Evolutionary conservation across 2,329 filamentous ascomycete species (phyloP).

Genomic region (Ophiocordyceps australis): DNA sequence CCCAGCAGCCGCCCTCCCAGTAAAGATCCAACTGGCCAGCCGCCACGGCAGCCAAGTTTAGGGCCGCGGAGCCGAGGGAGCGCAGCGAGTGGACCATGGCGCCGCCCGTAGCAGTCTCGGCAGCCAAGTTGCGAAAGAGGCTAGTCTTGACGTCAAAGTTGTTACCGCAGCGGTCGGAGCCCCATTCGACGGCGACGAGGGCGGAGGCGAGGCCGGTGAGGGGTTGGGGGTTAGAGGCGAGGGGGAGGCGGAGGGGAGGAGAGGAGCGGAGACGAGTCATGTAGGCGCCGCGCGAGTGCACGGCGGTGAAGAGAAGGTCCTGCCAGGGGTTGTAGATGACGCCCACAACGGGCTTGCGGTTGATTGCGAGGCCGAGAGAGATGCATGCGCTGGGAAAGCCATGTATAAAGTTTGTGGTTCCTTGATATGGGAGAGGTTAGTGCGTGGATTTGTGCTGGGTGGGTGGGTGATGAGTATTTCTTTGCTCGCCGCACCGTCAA

Average conservation of each 20-base stretch:
- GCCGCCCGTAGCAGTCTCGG: slow-evolving; percentile 41
- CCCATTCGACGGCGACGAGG: slow-evolving; percentile 59
- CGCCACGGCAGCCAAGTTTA: slow-evolving; percentile 59
- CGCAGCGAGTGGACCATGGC: slow-evolving; percentile 62
- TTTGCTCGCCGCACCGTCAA: slow-evolving; percentile 54
- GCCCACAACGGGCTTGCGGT: slow-evolving; percentile 44
- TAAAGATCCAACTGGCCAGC: slow-evolving; percentile 55
- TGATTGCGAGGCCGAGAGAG: slow-evolving; percentile 53
- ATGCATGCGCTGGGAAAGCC: slow-evolving; percentile 58
- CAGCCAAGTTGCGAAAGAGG: slow-evolving; percentile 44
- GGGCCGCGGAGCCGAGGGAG: slow-evolving; percentile 52
- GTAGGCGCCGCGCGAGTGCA: slow-evolving; percentile 50
- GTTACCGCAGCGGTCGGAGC: slow-evolving; percentile 44
- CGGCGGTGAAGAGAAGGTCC: slow-evolving; percentile 48
- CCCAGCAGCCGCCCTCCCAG: slow-evolving; percentile 74
- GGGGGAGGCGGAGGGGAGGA: slow-evolving; percentile 18
- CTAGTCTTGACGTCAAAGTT: slow-evolving; percentile 54
- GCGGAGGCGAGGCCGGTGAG: slow-evolving; percentile 41
- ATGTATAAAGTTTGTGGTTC: slow-evolving; percentile 65
- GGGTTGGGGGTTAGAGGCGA: slow-evolving; percentile 28
- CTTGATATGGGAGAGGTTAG: slow-evolving; percentile 3
- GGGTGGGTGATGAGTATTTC: background rate
- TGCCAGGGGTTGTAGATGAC: slow-evolving; percentile 70
- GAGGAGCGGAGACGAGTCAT: slow-evolving; percentile 24
- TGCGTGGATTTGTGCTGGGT: background rate